These are phyloP conservation scores for Phytophthora syringae DNA, from an alignment of 352 stramenopile species.

Conservation along the genomic window DNA sequence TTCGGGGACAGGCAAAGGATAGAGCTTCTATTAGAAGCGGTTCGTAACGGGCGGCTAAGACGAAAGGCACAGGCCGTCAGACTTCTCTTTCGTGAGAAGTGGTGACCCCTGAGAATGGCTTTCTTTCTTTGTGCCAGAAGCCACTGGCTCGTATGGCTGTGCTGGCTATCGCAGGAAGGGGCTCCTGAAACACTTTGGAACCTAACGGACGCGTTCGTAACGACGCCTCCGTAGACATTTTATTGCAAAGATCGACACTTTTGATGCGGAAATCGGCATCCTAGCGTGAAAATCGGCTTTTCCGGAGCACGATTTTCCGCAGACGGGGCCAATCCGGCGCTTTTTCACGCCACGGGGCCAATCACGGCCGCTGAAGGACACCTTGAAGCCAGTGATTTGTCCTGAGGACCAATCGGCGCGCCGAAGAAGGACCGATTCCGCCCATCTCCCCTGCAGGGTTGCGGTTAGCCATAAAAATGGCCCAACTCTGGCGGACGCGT, in stretches of 20 bases:
- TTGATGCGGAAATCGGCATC: neutral
- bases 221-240: conserved; percentile 3
- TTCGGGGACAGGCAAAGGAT: no score
- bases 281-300: neutral
- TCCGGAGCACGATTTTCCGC: neutral
- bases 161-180: neutral
- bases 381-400: conserved; percentile 12
- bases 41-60: no score
- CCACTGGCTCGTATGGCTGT: no score
- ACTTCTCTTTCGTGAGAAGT: no score
- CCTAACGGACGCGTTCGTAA: neutral
- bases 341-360: conserved; percentile 2
- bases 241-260: neutral
- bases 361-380: conserved; percentile 16
- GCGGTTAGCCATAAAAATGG: conserved; percentile 18
- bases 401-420: conserved; percentile 23
- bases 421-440: conserved; percentile 36
- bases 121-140: no score
- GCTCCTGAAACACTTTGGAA: neutral
- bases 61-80: no score
- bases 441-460: conserved; percentile 21
- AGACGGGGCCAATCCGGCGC: neutral
- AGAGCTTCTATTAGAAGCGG: no score
- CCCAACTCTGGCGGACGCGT: conserved; percentile 22
- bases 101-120: no score